Percentiles rank a stretch among this genome's conserved stretches.
phyloP scores from a whole-genome alignment of 352 stramenopile species.

The Phytopythium litorale region DNA sequence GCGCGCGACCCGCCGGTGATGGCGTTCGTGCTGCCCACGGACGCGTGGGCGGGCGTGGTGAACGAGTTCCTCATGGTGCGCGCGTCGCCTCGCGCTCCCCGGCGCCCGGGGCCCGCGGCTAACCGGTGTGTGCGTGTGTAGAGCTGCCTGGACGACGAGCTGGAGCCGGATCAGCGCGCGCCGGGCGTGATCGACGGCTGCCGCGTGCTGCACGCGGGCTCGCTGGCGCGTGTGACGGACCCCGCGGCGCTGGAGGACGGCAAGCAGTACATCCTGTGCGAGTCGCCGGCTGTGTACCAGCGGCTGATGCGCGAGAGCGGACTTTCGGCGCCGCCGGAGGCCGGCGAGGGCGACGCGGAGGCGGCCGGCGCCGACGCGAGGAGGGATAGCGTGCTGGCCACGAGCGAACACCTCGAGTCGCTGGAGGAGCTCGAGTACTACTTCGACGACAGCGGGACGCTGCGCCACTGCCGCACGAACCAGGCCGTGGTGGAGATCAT shows the following conservation, averaged over 20 bases:
- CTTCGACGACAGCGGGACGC: slow-evolving; percentile 61
- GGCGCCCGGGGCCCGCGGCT: not conserved
- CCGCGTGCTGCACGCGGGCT: slow-evolving; percentile 49
- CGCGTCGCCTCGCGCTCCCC: not conserved
- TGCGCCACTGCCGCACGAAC: slow-evolving; percentile 69
- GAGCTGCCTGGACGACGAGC: slow-evolving; percentile 74
- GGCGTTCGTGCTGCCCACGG: slow-evolving; percentile 55
- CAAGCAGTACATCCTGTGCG: slow-evolving; percentile 75
- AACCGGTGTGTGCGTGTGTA: slow-evolving; percentile 15
- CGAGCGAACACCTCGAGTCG: slow-evolving; percentile 58
- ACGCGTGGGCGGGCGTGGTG: slow-evolving; percentile 58
- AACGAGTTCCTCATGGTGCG: slow-evolving; percentile 81
- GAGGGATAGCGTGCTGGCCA: slow-evolving; percentile 38
- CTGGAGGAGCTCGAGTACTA: slow-evolving; percentile 79
- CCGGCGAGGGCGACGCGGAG: not conserved
- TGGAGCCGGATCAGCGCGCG: slow-evolving; percentile 57
- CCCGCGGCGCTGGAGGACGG: slow-evolving; percentile 46
- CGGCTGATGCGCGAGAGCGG: slow-evolving; percentile 42
- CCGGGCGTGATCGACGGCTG: slow-evolving; percentile 52
- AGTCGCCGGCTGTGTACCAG: slow-evolving; percentile 28
- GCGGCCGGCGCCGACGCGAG: slow-evolving; percentile 11
- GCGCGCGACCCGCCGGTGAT: slow-evolving; percentile 42
- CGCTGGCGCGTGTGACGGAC: slow-evolving; percentile 37
- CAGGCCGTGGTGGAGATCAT: slow-evolving; percentile 76
- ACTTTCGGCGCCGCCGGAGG: slow-evolving; percentile 15